Evolutionary conservation across 495 filamentous ascomycete genomes (phyloP), one percentile per base, ranked within the genome.

Genomic region (Penicillium subrubescens): DNA sequence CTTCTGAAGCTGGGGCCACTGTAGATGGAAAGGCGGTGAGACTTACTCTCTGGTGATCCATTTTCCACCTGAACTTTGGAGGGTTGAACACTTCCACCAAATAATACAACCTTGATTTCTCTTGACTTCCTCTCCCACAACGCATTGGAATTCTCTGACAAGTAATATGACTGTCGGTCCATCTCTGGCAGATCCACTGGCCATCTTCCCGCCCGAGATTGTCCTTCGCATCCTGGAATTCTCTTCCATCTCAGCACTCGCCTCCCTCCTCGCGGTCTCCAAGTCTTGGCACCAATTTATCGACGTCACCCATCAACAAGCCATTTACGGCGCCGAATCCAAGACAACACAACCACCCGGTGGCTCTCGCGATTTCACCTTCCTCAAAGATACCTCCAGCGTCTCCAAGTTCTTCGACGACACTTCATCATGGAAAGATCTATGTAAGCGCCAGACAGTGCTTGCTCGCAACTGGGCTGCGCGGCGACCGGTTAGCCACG

Each of bases 241-340:
- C 60, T 56, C 75, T 37, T 59, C 77, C 21, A 54, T 75, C 21
- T 70, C 77, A 23, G 58, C 72, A 6, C 62, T 80, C 52, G 77
- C 72, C 7, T 70, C 75, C 23, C 68, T 80, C 44, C 76, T 72
- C 17, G 61, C 69, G 1, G 65, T 71, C n/a, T 78, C 76, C 21
- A 73, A 72, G 29, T 75, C 76, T 35, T 80, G 77, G 77, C 75
- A 79, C 60, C 53, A 62, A 46, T 79, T 80, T 59, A 80, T 80
- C 65, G 77, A 80, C 66, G 63, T 71, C 68, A 77, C 75, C 5
- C 76, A 80, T 61, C 77, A 75, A 70, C 69, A 80, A 41, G 71
- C 75, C 12, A 79, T 80, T 65, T 80, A 80, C 61, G 57, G 57
- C 29, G 72, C 73, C 63, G 72, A 74, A 34, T 67, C 65, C 17